phyloP scores from a whole-genome alignment of 2,329 filamentous ascomycete genomes.

The Colletotrichum lentis region DNA sequence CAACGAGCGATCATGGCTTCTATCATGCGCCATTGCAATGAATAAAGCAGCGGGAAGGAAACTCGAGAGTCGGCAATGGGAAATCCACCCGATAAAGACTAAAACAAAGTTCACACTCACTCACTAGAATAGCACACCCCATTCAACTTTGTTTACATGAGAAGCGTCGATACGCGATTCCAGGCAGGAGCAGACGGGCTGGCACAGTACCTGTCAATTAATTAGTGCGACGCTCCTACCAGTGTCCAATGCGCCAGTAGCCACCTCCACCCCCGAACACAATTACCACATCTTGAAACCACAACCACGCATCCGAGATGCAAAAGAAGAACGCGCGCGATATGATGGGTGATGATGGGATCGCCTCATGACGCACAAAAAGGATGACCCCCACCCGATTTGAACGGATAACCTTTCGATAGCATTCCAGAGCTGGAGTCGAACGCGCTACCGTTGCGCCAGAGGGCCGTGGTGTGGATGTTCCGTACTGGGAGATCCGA shows the following conservation, averaged over 20 bases:
- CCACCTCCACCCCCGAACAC: not conserved
- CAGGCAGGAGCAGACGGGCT: not conserved
- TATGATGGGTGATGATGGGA: not conserved
- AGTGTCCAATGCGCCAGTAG: not conserved
- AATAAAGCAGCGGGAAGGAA: too few species aligned
- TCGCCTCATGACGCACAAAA: not conserved
- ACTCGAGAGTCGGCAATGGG: too few species aligned
- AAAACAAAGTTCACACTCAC: too few species aligned
- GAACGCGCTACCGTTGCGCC: slow-evolving; percentile 37
- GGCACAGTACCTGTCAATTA: too few species aligned
- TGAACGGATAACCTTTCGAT: slow-evolving; percentile 33
- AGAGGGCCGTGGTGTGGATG: not conserved
- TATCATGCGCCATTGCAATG: too few species aligned
- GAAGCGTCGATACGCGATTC: too few species aligned
- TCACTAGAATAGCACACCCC: too few species aligned
- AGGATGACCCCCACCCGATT: slow-evolving; percentile 34
- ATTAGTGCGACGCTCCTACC: too few species aligned
- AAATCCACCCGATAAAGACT: not conserved
- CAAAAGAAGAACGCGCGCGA: not conserved
- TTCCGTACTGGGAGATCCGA: not conserved
- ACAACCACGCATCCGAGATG: not conserved
- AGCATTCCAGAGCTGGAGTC: slow-evolving; percentile 33
- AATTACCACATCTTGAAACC: not conserved
- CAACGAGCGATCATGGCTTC: not conserved
- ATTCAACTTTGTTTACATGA: not conserved